Conservation (phyloP, 2,329 filamentous ascomycete species). For the Capronia epimyces region DNA sequence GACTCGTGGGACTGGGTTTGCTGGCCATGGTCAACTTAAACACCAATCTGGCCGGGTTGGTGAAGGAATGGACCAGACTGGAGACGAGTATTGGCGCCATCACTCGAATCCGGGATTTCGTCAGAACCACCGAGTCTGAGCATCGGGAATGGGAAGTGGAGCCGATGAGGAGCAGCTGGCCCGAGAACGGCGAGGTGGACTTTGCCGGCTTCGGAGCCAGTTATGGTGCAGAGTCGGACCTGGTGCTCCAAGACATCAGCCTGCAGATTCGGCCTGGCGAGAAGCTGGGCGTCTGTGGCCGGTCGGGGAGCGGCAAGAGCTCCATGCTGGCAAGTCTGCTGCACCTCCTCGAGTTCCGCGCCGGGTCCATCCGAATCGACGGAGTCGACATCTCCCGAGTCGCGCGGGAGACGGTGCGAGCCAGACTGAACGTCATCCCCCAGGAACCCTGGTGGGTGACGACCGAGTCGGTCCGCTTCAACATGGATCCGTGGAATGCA, state of each 20-base stretch:
- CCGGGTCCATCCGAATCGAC: conserved; percentile 30
- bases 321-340: conserved; percentile 30
- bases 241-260: conserved; percentile 30
- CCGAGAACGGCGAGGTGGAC: conserved; percentile 23
- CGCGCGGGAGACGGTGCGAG: conserved; percentile 11
- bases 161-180: conserved; percentile 25
- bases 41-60: conserved; percentile 47
- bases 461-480: conserved; percentile 24
- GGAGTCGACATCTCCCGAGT: conserved; percentile 28
- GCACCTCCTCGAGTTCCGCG: conserved; percentile 30
- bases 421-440: conserved; percentile 31
- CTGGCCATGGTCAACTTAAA: conserved; percentile 52
- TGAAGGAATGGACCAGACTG: conserved; percentile 52
- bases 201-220: conserved; percentile 17
- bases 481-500: too few species aligned
- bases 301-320: conserved; percentile 34
- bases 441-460: conserved; percentile 30
- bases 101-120: conserved; percentile 51
- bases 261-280: conserved; percentile 31
- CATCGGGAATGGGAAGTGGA: too few species aligned
- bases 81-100: conserved; percentile 57
- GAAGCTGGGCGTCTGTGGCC: conserved; percentile 36
- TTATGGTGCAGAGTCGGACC: conserved; percentile 3
- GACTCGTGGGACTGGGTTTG: conserved; percentile 50
- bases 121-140: conserved; percentile 42